Percentiles rank a stretch among this genome's conserved stretches.
Conservation (phyloP, 1,284 basidiomycete species). For the Caloboletus firmus region DNA sequence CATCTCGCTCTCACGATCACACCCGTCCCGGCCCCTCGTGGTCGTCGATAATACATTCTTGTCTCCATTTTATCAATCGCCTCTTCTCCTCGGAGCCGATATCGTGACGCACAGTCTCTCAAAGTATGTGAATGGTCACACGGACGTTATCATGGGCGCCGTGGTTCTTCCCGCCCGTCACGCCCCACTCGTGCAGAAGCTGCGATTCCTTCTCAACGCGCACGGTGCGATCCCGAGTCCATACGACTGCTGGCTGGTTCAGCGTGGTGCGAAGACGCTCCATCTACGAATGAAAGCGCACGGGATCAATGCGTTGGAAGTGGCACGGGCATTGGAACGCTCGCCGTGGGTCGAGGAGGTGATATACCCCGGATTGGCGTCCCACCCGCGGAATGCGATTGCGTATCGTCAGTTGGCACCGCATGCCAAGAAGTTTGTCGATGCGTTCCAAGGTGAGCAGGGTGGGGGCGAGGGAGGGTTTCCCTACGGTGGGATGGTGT, state of each 20-base stretch:
- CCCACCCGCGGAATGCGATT: constrained; percentile 58
- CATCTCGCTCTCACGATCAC: constrained; percentile 56
- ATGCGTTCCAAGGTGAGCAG: constrained; percentile 39
- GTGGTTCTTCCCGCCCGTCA: constrained; percentile 68
- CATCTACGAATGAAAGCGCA: constrained; percentile 86
- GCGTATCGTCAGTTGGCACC: constrained; percentile 67
- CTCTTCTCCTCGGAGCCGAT: constrained; percentile 83
- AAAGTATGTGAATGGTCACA: constrained; percentile 94
- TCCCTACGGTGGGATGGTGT: constrained; percentile 86
- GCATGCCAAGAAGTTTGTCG: constrained; percentile 70
- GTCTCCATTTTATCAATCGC: constrained; percentile 89
- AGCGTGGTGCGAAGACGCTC: constrained; percentile 90
- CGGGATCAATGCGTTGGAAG: constrained; percentile 77
- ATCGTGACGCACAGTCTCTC: constrained; percentile 80
- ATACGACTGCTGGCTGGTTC: constrained; percentile 90
- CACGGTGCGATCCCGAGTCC: constrained; percentile 87
- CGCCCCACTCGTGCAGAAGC: constrained; percentile 45
- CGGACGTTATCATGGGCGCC: constrained; percentile 88
- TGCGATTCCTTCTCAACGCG: constrained; percentile 92
- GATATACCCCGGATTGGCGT: constrained; percentile 81
- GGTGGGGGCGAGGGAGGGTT: constrained; percentile 51
- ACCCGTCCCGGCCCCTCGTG: constrained; percentile 65
- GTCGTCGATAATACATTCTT: constrained; percentile 93
- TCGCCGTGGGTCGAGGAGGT: constrained; percentile 71
- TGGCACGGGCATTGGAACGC: constrained; percentile 67